phyloP scores from a whole-genome alignment of 2,329 filamentous ascomycete species.

The Ramularia endophylla region DNA sequence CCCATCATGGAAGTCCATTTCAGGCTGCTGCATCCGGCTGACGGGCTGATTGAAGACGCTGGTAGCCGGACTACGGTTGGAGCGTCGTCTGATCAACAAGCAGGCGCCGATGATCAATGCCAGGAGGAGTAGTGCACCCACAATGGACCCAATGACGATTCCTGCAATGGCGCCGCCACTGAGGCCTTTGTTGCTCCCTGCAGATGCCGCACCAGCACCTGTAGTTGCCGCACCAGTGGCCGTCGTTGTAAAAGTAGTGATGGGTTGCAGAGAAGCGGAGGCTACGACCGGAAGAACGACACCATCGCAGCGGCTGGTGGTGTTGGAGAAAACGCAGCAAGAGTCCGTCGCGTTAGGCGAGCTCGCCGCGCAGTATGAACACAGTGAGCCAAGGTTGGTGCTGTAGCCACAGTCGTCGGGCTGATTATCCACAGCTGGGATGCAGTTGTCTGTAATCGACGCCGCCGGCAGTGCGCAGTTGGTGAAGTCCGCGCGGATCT shows the following conservation, averaged over 20 bases:
- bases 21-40: constrained; percentile 35
- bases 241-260: constrained; percentile 60
- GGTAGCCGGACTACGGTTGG: constrained; percentile 55
- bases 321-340: constrained; percentile 79
- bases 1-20: constrained; percentile 40
- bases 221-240: constrained; percentile 22
- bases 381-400: constrained; percentile 66
- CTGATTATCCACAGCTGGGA: constrained; percentile 73
- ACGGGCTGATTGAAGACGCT: constrained; percentile 89
- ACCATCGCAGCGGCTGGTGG: constrained; percentile 64
- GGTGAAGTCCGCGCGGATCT: constrained; percentile 88
- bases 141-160: constrained; percentile 74
- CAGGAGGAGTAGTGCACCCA: constrained; percentile 63
- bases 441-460: constrained; percentile 68
- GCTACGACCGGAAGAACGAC: constrained; percentile 65
- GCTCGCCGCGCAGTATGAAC: constrained; percentile 76
- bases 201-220: constrained; percentile 23
- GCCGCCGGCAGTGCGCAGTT: constrained; percentile 79
- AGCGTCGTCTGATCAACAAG: constrained; percentile 51
- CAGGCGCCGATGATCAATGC: constrained; percentile 57
- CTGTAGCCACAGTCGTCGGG: constrained; percentile 80
- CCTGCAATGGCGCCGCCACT: constrained; percentile 75
- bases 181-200: constrained; percentile 44
- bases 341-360: constrained; percentile 91
- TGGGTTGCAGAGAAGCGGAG: constrained; percentile 54